These are phyloP conservation scores for Prunus davidiana DNA, from an alignment of 306 rosid genomes.

Conservation along the genomic window DNA sequence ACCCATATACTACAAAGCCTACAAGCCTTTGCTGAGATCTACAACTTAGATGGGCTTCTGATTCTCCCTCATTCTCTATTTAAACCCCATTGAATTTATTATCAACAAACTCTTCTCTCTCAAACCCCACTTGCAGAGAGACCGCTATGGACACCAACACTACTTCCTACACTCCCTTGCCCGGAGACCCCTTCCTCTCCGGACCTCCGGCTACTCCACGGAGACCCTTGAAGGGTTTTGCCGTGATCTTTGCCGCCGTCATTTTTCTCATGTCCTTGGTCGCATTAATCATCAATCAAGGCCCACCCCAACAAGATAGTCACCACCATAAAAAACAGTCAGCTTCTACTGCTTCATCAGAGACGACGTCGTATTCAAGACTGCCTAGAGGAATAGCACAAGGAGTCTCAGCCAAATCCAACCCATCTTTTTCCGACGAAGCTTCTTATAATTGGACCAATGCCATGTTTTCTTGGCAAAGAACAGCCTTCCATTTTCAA, in stretches of 20 bases:
- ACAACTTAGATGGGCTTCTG: no score
- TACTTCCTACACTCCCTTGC: slow-evolving; percentile 38
- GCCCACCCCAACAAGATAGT: not conserved
- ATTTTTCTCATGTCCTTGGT: slow-evolving; percentile 44
- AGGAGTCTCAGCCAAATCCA: slow-evolving; percentile 81
- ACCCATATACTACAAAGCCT: not conserved
- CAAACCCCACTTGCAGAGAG: not conserved
- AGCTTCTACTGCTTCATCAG: not conserved
- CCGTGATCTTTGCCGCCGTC: slow-evolving; percentile 20
- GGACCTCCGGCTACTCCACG: not conserved
- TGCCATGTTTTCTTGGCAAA: slow-evolving; percentile 84
- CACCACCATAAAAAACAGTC: not conserved
- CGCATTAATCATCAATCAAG: slow-evolving; percentile 33
- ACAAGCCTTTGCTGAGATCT: not conserved
- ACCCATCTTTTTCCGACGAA: slow-evolving; percentile 24
- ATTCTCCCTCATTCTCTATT: not conserved
- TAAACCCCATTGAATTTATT: not conserved
- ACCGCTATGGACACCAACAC: slow-evolving; percentile 23
- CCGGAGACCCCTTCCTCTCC: slow-evolving; percentile 11
- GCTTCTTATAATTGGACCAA: slow-evolving; percentile 66
- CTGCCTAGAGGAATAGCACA: slow-evolving; percentile 53
- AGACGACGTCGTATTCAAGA: not conserved
- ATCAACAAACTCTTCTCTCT: not conserved
- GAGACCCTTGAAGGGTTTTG: slow-evolving; percentile 28
- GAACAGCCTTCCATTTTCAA: slow-evolving; percentile 81